Evolutionary conservation across 2,329 filamentous ascomycete genomes (phyloP).

Genomic region (Alternaria sp.): DNA sequence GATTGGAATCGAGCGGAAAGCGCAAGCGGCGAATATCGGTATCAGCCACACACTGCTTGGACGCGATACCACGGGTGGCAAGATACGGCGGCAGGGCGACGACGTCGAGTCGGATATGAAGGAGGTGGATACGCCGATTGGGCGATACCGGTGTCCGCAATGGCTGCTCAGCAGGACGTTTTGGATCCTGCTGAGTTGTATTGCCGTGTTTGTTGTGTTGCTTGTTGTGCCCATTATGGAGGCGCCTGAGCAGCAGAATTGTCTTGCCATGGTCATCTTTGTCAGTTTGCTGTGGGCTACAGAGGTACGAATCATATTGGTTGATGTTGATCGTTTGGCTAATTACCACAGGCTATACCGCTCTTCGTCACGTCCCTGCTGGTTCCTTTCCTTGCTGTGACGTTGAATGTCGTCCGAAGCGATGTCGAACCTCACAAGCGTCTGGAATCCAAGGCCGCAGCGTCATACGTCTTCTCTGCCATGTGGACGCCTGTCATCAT

Average conservation of each 20-base stretch:
- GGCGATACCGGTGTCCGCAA: slow-evolving; percentile 75
- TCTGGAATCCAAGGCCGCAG: slow-evolving; percentile 81
- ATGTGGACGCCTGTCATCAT: slow-evolving; percentile 99
- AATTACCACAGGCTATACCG: slow-evolving; percentile 77
- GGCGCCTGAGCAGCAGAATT: slow-evolving; percentile 91
- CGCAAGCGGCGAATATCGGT: slow-evolving; percentile 91
- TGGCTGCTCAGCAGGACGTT: slow-evolving; percentile 89
- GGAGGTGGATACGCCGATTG: slow-evolving; percentile 80
- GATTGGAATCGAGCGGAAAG: slow-evolving; percentile 96
- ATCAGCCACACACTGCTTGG: slow-evolving; percentile 80
- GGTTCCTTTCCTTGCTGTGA: slow-evolving; percentile 91
- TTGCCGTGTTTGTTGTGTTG: slow-evolving; percentile 77
- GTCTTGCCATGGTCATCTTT: slow-evolving; percentile 90
- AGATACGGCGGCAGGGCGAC: slow-evolving; percentile 83
- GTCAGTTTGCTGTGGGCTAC: slow-evolving; percentile 97
- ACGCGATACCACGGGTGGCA: slow-evolving; percentile 71
- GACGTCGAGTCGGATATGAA: slow-evolving; percentile 73
- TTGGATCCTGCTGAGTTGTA: slow-evolving; percentile 74
- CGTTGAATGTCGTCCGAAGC: slow-evolving; percentile 83
- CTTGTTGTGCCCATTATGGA: slow-evolving; percentile 84
- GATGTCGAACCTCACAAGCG: slow-evolving; percentile 75
- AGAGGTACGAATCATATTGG: slow-evolving; percentile 67
- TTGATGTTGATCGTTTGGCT: slow-evolving; percentile 13
- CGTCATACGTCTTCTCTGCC: slow-evolving; percentile 84
- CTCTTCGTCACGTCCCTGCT: slow-evolving; percentile 95